Conservation (phyloP, 2,329 filamentous ascomycete species). For the Dothidotthia symphoricarpi region DNA sequence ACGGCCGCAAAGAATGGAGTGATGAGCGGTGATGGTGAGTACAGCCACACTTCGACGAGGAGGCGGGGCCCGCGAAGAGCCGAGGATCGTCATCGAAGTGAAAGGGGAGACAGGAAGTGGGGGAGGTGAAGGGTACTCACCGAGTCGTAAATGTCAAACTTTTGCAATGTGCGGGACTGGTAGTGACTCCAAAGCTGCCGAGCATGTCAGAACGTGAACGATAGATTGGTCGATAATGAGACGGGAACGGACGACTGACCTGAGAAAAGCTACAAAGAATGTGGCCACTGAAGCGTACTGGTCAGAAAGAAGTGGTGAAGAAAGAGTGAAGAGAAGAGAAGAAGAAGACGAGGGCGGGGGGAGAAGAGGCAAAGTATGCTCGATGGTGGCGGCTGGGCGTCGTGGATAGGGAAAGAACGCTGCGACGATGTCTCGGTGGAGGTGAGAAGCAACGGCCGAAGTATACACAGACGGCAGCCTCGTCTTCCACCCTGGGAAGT, state of each 20-base stretch:
- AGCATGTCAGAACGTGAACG: conserved; percentile 15
- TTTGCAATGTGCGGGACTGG: conserved; percentile 41
- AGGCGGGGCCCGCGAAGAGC: conserved; percentile 1
- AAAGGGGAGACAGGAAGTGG: conserved; percentile 6
- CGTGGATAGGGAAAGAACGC: conserved; percentile 30
- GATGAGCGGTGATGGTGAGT: conserved; percentile 24
- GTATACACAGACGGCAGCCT: conserved; percentile 19
- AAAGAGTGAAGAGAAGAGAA: conserved; percentile 31
- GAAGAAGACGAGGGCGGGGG: conserved; percentile 15
- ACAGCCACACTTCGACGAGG: conserved; percentile 4
- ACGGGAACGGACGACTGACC: conserved; percentile 24
- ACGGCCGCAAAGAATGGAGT: not conserved
- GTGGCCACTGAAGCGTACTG: conserved; percentile 45
- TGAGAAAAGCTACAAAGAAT: conserved; percentile 48
- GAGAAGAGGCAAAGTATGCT: conserved; percentile 18
- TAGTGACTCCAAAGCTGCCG: conserved; percentile 44
- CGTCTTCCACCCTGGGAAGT: conserved; percentile 19
- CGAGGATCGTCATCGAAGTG: conserved; percentile 5
- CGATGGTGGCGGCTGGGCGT: conserved; percentile 22
- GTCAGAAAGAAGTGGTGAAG: conserved; percentile 41
- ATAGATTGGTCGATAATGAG: conserved; percentile 2
- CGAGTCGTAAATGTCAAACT: conserved; percentile 43
- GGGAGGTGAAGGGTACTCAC: conserved; percentile 25
- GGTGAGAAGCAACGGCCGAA: conserved; percentile 12
- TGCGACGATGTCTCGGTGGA: conserved; percentile 15